phyloP scores from a whole-genome alignment of 257 asterid species.

The Nicotiana otophora region DNA sequence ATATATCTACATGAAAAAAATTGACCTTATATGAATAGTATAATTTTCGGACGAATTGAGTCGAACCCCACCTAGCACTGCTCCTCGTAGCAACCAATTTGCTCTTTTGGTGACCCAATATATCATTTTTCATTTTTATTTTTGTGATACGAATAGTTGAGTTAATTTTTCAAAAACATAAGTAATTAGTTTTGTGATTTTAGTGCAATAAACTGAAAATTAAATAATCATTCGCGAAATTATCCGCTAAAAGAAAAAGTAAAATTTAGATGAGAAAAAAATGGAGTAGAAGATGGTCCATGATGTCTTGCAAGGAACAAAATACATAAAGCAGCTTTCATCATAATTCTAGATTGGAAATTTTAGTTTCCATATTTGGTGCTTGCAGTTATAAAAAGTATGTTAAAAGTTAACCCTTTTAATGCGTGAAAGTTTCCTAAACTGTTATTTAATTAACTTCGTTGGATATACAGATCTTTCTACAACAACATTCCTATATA shows the following conservation, averaged over 20 bases:
- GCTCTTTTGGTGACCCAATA: neutral
- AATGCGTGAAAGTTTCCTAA: neutral
- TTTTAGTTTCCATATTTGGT: neutral
- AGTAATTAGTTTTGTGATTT: too few relatives aligned
- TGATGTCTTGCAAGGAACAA: neutral
- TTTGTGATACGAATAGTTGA: neutral
- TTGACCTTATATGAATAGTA: too few relatives aligned
- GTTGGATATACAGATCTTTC: too few relatives aligned
- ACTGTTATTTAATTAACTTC: too few relatives aligned
- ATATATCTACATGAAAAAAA: too few relatives aligned
- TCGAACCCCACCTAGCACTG: too few relatives aligned
- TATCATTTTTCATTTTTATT: neutral
- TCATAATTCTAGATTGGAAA: neutral
- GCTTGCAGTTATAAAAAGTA: neutral
- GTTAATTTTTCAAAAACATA: neutral
- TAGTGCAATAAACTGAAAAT: neutral
- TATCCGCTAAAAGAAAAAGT: neutral
- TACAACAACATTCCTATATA: too few relatives aligned
- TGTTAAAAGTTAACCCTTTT: neutral
- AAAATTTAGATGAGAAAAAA: neutral
- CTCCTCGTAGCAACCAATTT: neutral
- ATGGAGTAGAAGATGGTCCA: neutral
- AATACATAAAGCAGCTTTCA: neutral
- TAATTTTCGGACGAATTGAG: too few relatives aligned
- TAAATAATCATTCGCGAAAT: neutral